Evolutionary conservation across 768 basidiomycete genomes (phyloP).

Genomic region (Phallus indusiatus): DNA sequence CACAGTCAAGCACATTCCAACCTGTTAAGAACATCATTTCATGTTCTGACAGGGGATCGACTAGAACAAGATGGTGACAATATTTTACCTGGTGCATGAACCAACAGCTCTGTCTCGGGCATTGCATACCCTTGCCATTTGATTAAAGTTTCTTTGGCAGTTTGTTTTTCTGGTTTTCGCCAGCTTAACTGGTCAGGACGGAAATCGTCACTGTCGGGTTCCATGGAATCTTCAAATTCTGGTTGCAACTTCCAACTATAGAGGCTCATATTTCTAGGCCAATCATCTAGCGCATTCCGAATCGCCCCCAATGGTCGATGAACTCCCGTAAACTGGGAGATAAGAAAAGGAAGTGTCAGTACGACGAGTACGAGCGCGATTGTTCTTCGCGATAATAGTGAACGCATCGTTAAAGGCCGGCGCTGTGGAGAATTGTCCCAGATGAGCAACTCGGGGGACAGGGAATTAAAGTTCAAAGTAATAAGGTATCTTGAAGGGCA

Average conservation of each 20-base stretch:
- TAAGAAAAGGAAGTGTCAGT: slow-evolving; percentile 37
- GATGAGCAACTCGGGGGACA: not conserved
- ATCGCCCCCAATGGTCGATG: slow-evolving; percentile 11
- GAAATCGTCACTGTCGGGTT: not conserved
- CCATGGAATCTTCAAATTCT: slow-evolving; percentile 4
- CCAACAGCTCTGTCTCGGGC: slow-evolving; percentile 56
- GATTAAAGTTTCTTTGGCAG: slow-evolving; percentile 11
- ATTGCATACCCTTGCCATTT: slow-evolving; percentile 31
- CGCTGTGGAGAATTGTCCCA: not conserved
- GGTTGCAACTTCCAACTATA: slow-evolving; percentile 9
- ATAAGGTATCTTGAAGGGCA: not conserved
- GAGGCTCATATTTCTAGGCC: slow-evolving; percentile 11
- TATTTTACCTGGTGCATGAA: slow-evolving; percentile 71
- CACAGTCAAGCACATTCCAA: slow-evolving; percentile 82
- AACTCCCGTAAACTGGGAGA: slow-evolving; percentile 28
- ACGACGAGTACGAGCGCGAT: slow-evolving; percentile 39
- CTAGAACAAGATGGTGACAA: slow-evolving; percentile 1
- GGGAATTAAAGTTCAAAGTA: too few species aligned
- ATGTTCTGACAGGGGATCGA: not conserved
- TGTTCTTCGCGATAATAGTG: slow-evolving; percentile 46
- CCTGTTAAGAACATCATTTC: slow-evolving; percentile 38
- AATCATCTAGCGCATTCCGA: slow-evolving; percentile 9
- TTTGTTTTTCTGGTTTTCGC: slow-evolving; percentile 17
- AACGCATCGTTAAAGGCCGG: not conserved
- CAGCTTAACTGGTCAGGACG: slow-evolving; percentile 9